Percentiles rank a stretch among this genome's conserved stretches.
Evolutionary conservation across 1,139 yeast species (phyloP).

Genomic region (Pichia kudriavzevii): DNA sequence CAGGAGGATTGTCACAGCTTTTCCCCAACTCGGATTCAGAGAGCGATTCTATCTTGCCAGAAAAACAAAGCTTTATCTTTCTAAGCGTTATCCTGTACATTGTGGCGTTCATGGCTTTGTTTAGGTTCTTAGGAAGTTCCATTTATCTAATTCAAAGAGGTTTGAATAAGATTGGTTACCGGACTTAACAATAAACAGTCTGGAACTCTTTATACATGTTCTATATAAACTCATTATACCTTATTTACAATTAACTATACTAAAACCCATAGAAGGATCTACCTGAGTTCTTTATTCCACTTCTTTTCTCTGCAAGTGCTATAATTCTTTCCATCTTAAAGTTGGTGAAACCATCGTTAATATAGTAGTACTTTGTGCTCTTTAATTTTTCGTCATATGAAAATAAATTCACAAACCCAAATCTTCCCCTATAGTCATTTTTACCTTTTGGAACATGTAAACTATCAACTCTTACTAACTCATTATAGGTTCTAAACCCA

Average conservation of each 20-base stretch:
- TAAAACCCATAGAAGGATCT: constrained; percentile 32
- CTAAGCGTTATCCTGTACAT: constrained; percentile 74
- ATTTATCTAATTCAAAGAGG: constrained; percentile 32
- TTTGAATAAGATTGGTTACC: constrained; percentile 11
- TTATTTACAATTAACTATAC: neutral
- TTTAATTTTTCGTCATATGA: constrained; percentile 35
- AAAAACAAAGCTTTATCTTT: constrained; percentile 34
- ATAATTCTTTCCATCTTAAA: constrained; percentile 76
- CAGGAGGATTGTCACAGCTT: constrained; percentile 47
- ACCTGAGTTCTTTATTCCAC: constrained; percentile 57
- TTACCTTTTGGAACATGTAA: constrained; percentile 35
- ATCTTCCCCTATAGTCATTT: constrained; percentile 25
- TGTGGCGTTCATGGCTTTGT: constrained; percentile 72
- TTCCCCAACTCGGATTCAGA: constrained; percentile 21
- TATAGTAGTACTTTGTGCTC: constrained; percentile 39
- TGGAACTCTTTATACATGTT: neutral
- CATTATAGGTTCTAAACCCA: constrained; percentile 62
- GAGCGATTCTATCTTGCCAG: constrained; percentile 19
- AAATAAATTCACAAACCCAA: constrained; percentile 61
- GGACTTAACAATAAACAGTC: constrained; percentile 1
- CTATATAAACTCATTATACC: neutral
- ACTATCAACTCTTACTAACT: constrained; percentile 42
- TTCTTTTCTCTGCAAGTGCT: constrained; percentile 66
- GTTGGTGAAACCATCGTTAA: constrained; percentile 73
- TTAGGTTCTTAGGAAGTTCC: constrained; percentile 58